Base-by-base conservation (phyloP, 495 filamentous ascomycete genomes). In the Parmelia sp. region DNA sequence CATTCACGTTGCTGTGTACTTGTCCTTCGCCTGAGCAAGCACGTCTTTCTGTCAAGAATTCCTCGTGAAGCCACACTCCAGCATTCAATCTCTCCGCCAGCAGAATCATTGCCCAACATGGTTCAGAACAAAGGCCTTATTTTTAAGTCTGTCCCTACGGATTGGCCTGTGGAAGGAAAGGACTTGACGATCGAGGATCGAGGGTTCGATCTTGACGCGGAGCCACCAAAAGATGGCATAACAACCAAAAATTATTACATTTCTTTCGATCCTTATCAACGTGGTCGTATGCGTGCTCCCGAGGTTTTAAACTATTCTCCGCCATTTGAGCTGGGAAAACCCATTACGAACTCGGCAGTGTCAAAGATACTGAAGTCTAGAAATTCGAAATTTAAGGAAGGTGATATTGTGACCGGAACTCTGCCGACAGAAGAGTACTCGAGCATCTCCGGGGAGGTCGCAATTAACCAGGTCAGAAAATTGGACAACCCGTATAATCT, bases 251-350 rank as follows among this genome's bases (percentile, higher is more conserved):
- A 88, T 65, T 82, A 89, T 72, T 91, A 88, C 72, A 80, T 86
- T 74, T 95, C 90, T 64, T 90, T 88, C 75, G 92, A 97, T 77
- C 92, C 92, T 11, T 96, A 96, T 80, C 86, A 88, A 76, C 88
- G 92, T 36, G 90, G 90, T 60, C 82, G 84, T 60, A 83, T 84
- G 82, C 77, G 80, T 11, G 60, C 70, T 42, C 67, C 77, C 10
- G 72, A 78, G 37, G 65, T 72, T 68, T 83, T 88, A 71, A 90
- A 87, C 5, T 92, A 91, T 76, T 65, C 77, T 15, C 77, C 86
- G 4, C 71, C 86, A 23, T 91, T 80, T 71, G 62, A 62, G 0
- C 73, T 90, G 35, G 75, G 79, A 62, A 69, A 81, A 58, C 83
- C 88, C 29, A 78, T 94, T 60, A 70, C 74, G 61, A 90, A 83